Conservation (phyloP, 306 rosid species). For the Vigna radiata region DNA sequence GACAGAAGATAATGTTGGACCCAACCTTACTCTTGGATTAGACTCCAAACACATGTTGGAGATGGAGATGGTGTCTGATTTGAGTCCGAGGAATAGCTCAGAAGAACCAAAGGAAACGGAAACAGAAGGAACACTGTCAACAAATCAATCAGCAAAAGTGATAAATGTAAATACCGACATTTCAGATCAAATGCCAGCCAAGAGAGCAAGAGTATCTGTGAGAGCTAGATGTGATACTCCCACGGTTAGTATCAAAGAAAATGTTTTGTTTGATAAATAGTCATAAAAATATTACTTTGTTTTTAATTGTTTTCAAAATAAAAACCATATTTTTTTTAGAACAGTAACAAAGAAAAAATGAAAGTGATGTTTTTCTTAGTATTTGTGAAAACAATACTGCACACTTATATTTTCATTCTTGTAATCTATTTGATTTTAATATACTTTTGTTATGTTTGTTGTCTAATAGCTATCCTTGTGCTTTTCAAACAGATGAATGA, state of each 20-base stretch:
- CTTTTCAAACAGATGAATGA: constrained; percentile 62
- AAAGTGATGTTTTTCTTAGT: not conserved
- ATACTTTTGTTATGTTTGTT: not conserved
- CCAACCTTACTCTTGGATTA: constrained; percentile 58
- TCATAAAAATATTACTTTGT: not conserved
- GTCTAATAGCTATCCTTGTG: constrained; percentile 1
- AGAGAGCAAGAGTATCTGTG: constrained; percentile 79
- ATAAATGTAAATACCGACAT: constrained; percentile 49
- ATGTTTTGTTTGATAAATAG: not conserved
- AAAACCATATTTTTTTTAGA: not conserved
- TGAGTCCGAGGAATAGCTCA: constrained; percentile 53
- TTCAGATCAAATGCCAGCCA: constrained; percentile 58
- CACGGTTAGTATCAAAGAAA: constrained; percentile 55
- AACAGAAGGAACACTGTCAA: constrained; percentile 31
- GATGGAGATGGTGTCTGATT: constrained; percentile 44
- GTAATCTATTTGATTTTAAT: not conserved
- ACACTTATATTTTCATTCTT: not conserved
- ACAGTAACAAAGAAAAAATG: not conserved
- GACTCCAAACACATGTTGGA: constrained; percentile 50
- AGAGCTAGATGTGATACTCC: constrained; percentile 81
- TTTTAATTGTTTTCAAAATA: not conserved
- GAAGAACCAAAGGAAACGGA: constrained; percentile 64
- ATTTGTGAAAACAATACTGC: not conserved
- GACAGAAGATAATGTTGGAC: constrained; percentile 51
- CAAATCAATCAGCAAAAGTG: constrained; percentile 43